A percentile compares a stretch with the other conserved stretches of the same genome.
Evolutionary conservation across 2,329 filamentous ascomycete genomes (phyloP).

Genomic region (Fusarium sp.): DNA sequence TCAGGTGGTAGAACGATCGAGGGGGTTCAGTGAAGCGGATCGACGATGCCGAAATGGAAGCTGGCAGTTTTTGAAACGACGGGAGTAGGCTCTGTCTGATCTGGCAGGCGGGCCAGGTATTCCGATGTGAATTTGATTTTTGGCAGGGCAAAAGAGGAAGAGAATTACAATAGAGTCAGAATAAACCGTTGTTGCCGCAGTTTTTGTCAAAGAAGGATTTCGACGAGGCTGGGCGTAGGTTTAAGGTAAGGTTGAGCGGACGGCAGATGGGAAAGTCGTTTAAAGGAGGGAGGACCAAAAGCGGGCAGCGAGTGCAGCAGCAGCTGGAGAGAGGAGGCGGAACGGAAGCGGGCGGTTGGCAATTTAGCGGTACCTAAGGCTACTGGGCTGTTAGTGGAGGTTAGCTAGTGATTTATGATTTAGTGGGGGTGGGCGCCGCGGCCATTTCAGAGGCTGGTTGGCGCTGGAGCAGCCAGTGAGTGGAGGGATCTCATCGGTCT

Average conservation of each 20-base stretch:
- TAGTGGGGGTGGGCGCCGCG: slow-evolving; percentile 8
- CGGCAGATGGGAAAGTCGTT: slow-evolving; percentile 37
- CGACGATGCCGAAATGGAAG: slow-evolving; percentile 28
- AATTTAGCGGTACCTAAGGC: slow-evolving; percentile 20
- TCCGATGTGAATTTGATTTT: slow-evolving; percentile 9
- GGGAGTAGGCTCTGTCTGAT: slow-evolving; percentile 3
- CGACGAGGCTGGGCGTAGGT: slow-evolving; percentile 36
- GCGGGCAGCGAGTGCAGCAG: neutral
- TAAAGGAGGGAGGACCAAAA: slow-evolving; percentile 32
- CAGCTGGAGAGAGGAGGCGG: slow-evolving; percentile 21
- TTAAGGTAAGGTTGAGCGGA: slow-evolving; percentile 32
- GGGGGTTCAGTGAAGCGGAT: slow-evolving; percentile 39
- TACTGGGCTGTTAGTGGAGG: neutral
- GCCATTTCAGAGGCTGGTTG: slow-evolving; percentile 27
- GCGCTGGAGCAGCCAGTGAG: slow-evolving; percentile 20
- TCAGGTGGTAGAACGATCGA: slow-evolving; percentile 46
- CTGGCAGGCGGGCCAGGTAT: slow-evolving; percentile 36
- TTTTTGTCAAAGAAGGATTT: slow-evolving; percentile 16
- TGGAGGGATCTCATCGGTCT: slow-evolving; percentile 13
- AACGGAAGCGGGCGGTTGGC: slow-evolving; percentile 31
- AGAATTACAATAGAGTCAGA: slow-evolving; percentile 17
- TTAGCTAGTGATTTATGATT: neutral
- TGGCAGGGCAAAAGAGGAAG: neutral
- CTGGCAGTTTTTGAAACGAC: slow-evolving; percentile 1
- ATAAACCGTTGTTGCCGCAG: slow-evolving; percentile 12